Evolutionary conservation across 2,329 filamentous ascomycete genomes (phyloP), one percentile per base, ranked within the genome.

Genomic region (Cytospora paraplurivora): DNA sequence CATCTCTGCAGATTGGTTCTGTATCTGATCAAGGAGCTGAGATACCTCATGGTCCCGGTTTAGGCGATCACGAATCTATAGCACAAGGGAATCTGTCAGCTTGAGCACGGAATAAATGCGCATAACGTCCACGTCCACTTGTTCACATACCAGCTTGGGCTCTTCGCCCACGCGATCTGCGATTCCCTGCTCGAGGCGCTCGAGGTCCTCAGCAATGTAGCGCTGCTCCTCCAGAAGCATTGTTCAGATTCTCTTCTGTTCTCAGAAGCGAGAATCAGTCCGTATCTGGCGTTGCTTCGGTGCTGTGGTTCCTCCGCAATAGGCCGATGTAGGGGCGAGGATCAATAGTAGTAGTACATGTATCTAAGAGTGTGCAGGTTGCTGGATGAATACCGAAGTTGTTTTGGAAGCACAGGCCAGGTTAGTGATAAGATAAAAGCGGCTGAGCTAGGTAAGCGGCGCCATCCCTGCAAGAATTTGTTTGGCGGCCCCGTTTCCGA

Each of bases 151-250:
- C 76, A 94, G 90, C 77, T 90, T 91, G 53, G 94, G 93, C 68
- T 98, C 93, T 69, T 97, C 92, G 67, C 88, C 84, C 66, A 96
- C 86, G 72, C 93, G 90, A 78, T 98, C 93, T 61, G 92, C 90
- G 71, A 97, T 90, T 60, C 91, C 95, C 76, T 97, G 92, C 78
- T 99, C 95, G 65, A 99, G 85, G 68, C 95, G 89, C 83, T 99
- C 95, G 57, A 99, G 81, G 78, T 99, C 95, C 85, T 99, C 95
- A 71, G 97, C 93, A 71, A 97, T 86, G 72, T 92, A 93, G 71
- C 95, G 87, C 78, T 98, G 90, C 71, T 98, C 93, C 81, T 99
- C 96, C 68, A 97, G 79, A 69, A 96, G 81, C 93, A 97, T 88
- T 7, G 52, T 47, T 35, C n/a, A 10, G 12, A 47, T 78, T 69